Percentiles rank a stretch among this genome's conserved stretches.
phyloP scores from a whole-genome alignment of 2,329 filamentous ascomycete genomes.

The Claviceps fusiformis region DNA sequence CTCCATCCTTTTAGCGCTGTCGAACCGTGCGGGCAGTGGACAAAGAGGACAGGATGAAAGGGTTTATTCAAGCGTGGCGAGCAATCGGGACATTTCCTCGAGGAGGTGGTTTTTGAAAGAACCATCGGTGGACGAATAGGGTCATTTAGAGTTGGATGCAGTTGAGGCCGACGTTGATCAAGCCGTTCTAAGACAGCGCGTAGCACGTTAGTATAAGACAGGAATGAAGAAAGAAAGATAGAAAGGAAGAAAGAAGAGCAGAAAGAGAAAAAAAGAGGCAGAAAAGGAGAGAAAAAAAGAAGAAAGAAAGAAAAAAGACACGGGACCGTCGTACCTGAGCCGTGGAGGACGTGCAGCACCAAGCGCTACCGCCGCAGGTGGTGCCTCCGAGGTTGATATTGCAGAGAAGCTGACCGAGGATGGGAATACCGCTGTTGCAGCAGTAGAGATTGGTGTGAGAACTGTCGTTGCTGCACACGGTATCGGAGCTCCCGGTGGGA shows the following conservation, averaged over 20 bases:
- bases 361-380: neutral
- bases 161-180: constrained; percentile 3
- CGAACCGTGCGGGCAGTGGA: too few species aligned
- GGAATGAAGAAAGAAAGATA: neutral
- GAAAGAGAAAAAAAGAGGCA: too few species aligned
- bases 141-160: neutral
- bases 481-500: neutral
- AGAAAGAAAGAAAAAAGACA: too few species aligned
- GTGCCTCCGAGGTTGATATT: neutral
- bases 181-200: neutral
- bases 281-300: too few species aligned
- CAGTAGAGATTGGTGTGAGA: neutral
- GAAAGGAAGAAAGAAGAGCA: too few species aligned
- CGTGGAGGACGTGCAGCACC: constrained; percentile 4
- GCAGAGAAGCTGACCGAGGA: neutral
- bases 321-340: constrained; percentile 1
- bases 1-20: too few species aligned
- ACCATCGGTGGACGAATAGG: neutral
- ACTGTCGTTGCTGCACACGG: neutral
- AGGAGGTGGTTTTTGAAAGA: neutral
- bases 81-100: neutral
- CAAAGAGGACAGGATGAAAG: too few species aligned
- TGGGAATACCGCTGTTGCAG: neutral
- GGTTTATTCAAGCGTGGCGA: neutral
- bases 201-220: neutral